Evolutionary conservation across 192 early-diverging fungal genomes (phyloP).

Genomic region (Thamnidium elegans): DNA sequence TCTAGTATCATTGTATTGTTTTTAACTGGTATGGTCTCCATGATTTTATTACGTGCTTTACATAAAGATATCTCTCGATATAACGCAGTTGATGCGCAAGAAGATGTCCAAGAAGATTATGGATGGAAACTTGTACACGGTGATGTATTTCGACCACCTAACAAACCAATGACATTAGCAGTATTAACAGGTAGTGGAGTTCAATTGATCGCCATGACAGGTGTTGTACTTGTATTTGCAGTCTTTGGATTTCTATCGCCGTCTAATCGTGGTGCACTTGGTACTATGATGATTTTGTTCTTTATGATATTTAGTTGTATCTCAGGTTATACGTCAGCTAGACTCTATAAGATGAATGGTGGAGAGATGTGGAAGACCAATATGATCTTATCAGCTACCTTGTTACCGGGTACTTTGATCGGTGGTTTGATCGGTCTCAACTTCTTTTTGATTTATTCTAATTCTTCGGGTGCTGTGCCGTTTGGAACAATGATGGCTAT

Average conservation of each 20-base stretch:
- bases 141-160: slow-evolving; percentile 94
- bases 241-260: slow-evolving; percentile 94
- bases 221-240: slow-evolving; percentile 79
- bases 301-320: slow-evolving; percentile 85
- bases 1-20: slow-evolving; percentile 92
- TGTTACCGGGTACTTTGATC: slow-evolving; percentile 71
- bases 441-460: slow-evolving; percentile 75
- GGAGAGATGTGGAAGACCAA: slow-evolving; percentile 87
- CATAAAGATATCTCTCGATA: slow-evolving; percentile 93
- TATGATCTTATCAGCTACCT: slow-evolving; percentile 73
- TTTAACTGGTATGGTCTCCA: slow-evolving; percentile 85
- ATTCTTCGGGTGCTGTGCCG: slow-evolving; percentile 88
- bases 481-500: slow-evolving; percentile 82
- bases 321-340: slow-evolving; percentile 88
- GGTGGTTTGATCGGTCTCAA: slow-evolving; percentile 69
- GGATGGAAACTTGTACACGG: slow-evolving; percentile 98
- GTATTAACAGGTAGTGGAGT: slow-evolving; percentile 85
- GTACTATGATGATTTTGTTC: slow-evolving; percentile 89
- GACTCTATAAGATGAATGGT: slow-evolving; percentile 91
- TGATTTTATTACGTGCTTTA: slow-evolving; percentile 86
- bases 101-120: slow-evolving; percentile 89
- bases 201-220: slow-evolving; percentile 73
- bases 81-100: slow-evolving; percentile 64
- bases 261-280: slow-evolving; percentile 87
- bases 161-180: slow-evolving; percentile 68